Evolutionary conservation across 257 asterid genomes (phyloP), one percentile per base, ranked within the genome.

Genomic region (Prunella vulgaris): DNA sequence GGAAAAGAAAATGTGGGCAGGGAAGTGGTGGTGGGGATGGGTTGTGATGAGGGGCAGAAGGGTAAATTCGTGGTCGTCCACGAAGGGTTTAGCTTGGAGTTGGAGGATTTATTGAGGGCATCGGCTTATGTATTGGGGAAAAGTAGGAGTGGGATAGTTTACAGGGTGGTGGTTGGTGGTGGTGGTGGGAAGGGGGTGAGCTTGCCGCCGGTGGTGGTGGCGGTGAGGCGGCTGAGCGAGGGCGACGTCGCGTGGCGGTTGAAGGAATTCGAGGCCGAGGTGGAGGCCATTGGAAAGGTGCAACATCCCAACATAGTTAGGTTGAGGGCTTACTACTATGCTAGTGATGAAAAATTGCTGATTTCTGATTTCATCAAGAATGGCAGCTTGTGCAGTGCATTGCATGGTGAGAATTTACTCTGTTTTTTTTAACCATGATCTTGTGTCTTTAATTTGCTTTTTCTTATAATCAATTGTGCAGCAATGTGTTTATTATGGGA

Each of bases 51-150:
- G 65, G 91, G 90, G 75, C 88, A 85, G 56, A 87, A 87, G 77
- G 91, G 99, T 67, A 90, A 83, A 82, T 93, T 85, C 38, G 89
- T 82, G 2, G 86, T 82, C 10, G n/a, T 94, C 1, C 93, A 91
- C 64, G 96, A 87, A 66, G 92, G 95, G 69, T 86, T 94, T 70
- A 79, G 73, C 15, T 79, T 94, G 87, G 99, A 89, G 28, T 74
- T 94, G 60, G 99, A 94, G 79, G 99, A 94, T 86, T 79, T 94
- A 76, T 74, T 94, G 76, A 87, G 97, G 88, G 96, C 99, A 7
- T 94, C 99, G 3, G 99, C 99, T 66, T 91, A 90, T 78, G 97
- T 90, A 12, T 87, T 91, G 18, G 97, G 99, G n/a, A 94, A 94
- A 66, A 89, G 97, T 71, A 84, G 85, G 86, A 87, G 87, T 70